A percentile compares a stretch with the other conserved stretches of the same genome.
These are phyloP conservation scores for Pyrenophora tritici-repentis DNA, from an alignment of 2,329 filamentous ascomycete species.

Conservation along the genomic window DNA sequence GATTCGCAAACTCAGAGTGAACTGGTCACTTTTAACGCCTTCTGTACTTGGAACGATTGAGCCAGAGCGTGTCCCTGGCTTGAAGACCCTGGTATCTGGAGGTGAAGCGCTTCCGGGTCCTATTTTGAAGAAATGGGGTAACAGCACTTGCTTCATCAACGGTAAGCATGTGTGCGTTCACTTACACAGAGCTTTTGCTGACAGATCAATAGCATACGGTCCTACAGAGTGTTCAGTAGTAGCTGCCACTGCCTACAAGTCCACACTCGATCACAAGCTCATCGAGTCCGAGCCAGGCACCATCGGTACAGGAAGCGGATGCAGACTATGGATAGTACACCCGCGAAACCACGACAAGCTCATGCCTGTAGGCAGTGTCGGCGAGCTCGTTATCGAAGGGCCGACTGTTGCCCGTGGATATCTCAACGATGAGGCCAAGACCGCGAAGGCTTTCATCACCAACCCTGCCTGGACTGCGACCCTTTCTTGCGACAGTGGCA, in stretches of 20 bases:
- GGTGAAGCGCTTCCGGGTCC: slow-evolving; percentile 51
- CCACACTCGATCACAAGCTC: slow-evolving; percentile 30
- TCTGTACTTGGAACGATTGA: slow-evolving; percentile 47
- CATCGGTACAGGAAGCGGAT: slow-evolving; percentile 41
- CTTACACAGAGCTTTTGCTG: not conserved
- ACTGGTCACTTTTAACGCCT: slow-evolving; percentile 39
- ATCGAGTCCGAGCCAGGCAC: slow-evolving; percentile 34
- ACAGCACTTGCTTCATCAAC: slow-evolving; percentile 52
- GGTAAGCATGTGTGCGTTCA: slow-evolving; percentile 41
- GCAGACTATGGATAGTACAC: slow-evolving; percentile 49
- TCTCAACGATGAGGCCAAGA: slow-evolving; percentile 30
- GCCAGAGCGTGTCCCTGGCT: slow-evolving; percentile 46
- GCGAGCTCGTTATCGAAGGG: slow-evolving; percentile 53
- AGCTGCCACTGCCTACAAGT: slow-evolving; percentile 30
- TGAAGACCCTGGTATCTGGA: slow-evolving; percentile 52
- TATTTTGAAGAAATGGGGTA: slow-evolving; percentile 52
- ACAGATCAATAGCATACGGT: slow-evolving; percentile 30
- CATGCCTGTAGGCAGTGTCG: slow-evolving; percentile 38
- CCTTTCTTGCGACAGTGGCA: slow-evolving; percentile 13
- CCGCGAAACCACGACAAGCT: slow-evolving; percentile 45
- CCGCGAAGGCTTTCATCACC: slow-evolving; percentile 36
- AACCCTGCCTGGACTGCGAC: slow-evolving; percentile 31
- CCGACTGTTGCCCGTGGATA: slow-evolving; percentile 49
- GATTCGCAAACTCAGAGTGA: slow-evolving; percentile 36
- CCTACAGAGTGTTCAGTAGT: slow-evolving; percentile 42